Evolutionary conservation across 441 rosid species (phyloP).

Genomic region (Pelargonium australe): DNA sequence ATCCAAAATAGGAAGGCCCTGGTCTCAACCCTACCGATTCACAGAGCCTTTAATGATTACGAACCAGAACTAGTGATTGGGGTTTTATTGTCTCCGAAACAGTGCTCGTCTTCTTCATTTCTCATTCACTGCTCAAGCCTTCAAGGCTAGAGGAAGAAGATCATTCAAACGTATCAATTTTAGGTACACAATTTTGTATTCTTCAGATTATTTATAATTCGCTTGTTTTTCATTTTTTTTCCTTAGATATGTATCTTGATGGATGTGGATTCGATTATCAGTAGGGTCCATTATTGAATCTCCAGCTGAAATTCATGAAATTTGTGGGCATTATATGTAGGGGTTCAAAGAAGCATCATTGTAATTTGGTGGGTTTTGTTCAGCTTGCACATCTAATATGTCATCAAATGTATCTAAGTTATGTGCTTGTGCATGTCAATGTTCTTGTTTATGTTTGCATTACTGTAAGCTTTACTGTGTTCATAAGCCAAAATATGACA

Average conservation of each 20-base stretch:
- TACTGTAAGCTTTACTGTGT: too few relatives aligned
- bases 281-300: background rate
- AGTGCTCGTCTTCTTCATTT: too few relatives aligned
- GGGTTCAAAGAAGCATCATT: background rate
- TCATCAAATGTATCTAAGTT: background rate
- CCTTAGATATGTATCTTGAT: background rate
- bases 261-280: background rate
- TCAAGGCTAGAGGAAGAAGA: background rate
- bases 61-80: background rate
- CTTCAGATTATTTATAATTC: background rate
- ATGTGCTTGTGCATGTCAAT: too few relatives aligned
- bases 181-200: background rate
- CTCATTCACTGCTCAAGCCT: background rate
- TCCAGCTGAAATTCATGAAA: background rate
- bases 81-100: background rate
- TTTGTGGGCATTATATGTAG: background rate
- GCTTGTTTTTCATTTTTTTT: background rate
- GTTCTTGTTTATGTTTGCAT: too few relatives aligned
- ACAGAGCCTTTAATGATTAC: background rate
- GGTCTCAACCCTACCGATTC: background rate
- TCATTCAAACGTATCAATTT: background rate
- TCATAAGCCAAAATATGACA: too few relatives aligned
- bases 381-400: background rate
- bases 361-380: background rate
- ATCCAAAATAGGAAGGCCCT: background rate